phyloP scores from a whole-genome alignment of 1,284 basidiomycete species.

The Ganoderma boninense region DNA sequence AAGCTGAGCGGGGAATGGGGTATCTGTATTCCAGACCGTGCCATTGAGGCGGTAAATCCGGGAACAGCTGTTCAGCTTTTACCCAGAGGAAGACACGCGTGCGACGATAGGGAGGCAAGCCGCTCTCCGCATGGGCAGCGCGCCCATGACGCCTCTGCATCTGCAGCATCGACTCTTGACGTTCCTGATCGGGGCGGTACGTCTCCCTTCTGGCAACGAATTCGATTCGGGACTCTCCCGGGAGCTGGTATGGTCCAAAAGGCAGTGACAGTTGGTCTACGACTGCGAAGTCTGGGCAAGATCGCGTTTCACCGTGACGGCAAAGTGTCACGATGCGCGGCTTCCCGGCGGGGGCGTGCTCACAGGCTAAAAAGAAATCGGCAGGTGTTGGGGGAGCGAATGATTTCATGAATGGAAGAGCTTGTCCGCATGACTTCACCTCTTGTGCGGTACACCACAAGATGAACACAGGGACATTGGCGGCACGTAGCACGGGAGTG shows the following conservation, averaged over 20 bases:
- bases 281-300: not conserved
- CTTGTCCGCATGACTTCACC: not conserved
- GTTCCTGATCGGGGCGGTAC: not conserved
- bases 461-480: not conserved
- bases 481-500: not conserved
- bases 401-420: too few relatives aligned
- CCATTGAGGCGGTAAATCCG: not conserved
- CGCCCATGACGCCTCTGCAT: not conserved
- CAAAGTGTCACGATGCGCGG: not conserved
- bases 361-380: not conserved
- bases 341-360: not conserved
- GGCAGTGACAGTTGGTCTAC: not conserved
- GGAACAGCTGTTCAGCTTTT: not conserved
- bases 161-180: not conserved
- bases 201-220: not conserved
- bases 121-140: not conserved
- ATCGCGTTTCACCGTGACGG: not conserved
- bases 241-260: not conserved
- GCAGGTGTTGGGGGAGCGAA: too few relatives aligned
- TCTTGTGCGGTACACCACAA: not conserved
- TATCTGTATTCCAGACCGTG: not conserved
- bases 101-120: not conserved
- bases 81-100: too few relatives aligned
- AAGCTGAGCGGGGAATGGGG: not conserved
- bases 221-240: not conserved